phyloP scores from a whole-genome alignment of 2,329 filamentous ascomycete genomes.

The Fusarium camptoceras region DNA sequence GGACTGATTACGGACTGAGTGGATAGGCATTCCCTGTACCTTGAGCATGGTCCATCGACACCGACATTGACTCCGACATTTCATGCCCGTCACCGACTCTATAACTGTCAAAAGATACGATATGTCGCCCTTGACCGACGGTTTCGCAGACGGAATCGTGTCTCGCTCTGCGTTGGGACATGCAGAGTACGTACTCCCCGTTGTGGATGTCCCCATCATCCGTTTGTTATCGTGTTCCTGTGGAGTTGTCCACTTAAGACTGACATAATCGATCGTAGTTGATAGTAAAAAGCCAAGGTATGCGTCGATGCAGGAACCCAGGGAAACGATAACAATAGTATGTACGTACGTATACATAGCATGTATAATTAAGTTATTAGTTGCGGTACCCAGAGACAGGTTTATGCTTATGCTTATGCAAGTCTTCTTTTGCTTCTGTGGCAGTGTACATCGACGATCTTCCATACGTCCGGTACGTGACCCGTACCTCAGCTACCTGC shows the following conservation, averaged over 20 bases:
- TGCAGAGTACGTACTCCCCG: conserved; percentile 30
- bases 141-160: conserved; percentile 34
- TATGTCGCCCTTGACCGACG: conserved; percentile 43
- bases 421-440: conserved; percentile 27
- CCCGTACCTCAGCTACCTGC: conserved; percentile 6
- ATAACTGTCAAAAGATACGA: conserved; percentile 34
- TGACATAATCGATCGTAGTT: conserved; percentile 28
- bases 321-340: not conserved
- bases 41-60: conserved; percentile 40
- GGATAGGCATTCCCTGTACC: conserved; percentile 39
- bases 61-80: conserved; percentile 45
- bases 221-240: conserved; percentile 20
- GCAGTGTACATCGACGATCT: conserved; percentile 30
- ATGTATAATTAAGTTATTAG: not conserved
- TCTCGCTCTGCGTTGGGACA: conserved; percentile 37
- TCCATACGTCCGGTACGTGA: not conserved
- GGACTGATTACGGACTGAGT: conserved; percentile 37
- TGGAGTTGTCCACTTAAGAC: conserved; percentile 18
- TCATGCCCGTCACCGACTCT: conserved; percentile 43
- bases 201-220: conserved; percentile 20
- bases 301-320: conserved; percentile 37
- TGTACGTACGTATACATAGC: not conserved
- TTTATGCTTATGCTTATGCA: conserved; percentile 13
- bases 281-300: conserved; percentile 38
- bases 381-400: conserved; percentile 10